phyloP scores from a whole-genome alignment of 805 yeast genomes.

The Pichia cephalocereana region DNA sequence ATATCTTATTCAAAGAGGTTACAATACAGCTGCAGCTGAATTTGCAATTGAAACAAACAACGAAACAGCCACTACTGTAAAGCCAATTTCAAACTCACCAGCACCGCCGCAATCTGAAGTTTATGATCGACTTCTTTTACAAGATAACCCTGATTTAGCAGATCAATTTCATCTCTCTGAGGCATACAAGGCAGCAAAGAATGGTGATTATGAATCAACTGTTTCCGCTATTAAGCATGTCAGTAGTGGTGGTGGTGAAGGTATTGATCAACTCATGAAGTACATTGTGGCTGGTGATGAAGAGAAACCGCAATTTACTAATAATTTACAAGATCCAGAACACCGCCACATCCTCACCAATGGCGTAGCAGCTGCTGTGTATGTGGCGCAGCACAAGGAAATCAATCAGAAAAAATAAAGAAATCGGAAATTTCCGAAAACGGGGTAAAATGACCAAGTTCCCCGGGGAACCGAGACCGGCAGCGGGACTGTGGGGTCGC shows the following conservation, averaged over 20 bases:
- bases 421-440: no score
- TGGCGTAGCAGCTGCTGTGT: not conserved
- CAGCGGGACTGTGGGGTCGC: not conserved
- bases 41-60: not conserved
- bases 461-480: not conserved
- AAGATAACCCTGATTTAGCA: not conserved
- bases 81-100: no score
- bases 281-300: constrained; percentile 28
- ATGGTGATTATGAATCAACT: not conserved
- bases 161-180: not conserved
- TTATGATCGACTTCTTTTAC: not conserved
- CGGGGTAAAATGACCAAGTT: not conserved
- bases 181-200: not conserved
- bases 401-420: not conserved
- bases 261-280: not conserved
- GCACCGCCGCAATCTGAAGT: not conserved
- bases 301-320: constrained; percentile 9
- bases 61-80: no score
- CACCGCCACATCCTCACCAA: not conserved
- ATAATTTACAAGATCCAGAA: constrained; percentile 33
- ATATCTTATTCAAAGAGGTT: constrained; percentile 9
- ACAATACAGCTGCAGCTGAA: not conserved
- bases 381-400: not conserved
- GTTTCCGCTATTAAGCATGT: not conserved
- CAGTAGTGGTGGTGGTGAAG: not conserved